These are phyloP conservation scores for Scheffersomyces lignosus DNA, from an alignment of 805 yeast species.

Conservation along the genomic window DNA sequence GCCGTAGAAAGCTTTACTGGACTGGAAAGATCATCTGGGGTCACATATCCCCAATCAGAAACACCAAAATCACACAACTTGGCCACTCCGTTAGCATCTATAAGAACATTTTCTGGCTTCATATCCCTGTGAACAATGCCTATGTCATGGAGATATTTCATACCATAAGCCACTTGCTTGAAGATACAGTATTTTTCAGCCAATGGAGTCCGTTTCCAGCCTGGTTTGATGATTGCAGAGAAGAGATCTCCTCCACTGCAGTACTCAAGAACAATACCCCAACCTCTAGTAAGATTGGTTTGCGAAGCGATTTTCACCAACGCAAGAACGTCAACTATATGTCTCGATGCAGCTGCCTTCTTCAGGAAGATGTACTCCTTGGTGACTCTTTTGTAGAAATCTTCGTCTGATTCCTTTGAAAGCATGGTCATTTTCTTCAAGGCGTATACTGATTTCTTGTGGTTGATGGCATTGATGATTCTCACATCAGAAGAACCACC, in stretches of 20 bases:
- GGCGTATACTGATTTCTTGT: slow-evolving; percentile 55
- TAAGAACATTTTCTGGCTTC: slow-evolving; percentile 70
- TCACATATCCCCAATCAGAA: slow-evolving; percentile 60
- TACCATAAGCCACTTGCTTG: slow-evolving; percentile 65
- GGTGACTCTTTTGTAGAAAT: slow-evolving; percentile 62
- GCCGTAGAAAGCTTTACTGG: slow-evolving; percentile 41
- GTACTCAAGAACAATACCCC: slow-evolving; percentile 74
- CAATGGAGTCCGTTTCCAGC: slow-evolving; percentile 56
- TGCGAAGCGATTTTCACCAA: slow-evolving; percentile 59
- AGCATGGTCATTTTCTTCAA: slow-evolving; percentile 64
- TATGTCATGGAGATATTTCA: slow-evolving; percentile 59
- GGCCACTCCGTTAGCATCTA: slow-evolving; percentile 60
- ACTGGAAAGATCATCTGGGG: slow-evolving; percentile 49
- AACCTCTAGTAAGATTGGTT: slow-evolving; percentile 56
- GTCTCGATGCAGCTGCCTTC: slow-evolving; percentile 53
- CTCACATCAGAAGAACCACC: slow-evolving; percentile 75
- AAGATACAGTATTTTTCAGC: slow-evolving; percentile 63
- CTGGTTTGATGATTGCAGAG: slow-evolving; percentile 51
- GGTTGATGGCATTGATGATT: slow-evolving; percentile 31
- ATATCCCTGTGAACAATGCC: slow-evolving; percentile 74
- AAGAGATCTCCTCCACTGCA: slow-evolving; percentile 66
- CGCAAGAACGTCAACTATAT: slow-evolving; percentile 57
- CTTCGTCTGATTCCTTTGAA: slow-evolving; percentile 59
- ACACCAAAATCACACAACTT: slow-evolving; percentile 80
- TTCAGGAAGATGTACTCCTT: slow-evolving; percentile 66